Evolutionary conservation across 768 basidiomycete species (phyloP), one percentile per base, ranked within the genome.

Genomic region (Boletus sp.): DNA sequence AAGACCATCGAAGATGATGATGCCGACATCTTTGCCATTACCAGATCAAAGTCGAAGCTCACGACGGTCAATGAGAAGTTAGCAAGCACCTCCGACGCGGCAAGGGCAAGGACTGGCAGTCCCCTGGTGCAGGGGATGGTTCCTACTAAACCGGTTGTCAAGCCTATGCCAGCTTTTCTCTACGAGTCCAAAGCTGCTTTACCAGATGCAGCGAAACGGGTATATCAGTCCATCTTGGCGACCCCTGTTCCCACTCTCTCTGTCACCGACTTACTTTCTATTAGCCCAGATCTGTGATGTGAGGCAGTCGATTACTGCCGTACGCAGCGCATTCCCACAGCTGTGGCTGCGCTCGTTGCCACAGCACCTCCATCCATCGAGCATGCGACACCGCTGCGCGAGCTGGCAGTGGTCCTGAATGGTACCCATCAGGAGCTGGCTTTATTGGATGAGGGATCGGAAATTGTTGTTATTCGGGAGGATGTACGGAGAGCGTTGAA

Each of bases 401-500:
- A 60, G 8, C 41, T 60, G 0, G 3, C 1, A 4, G 56, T 60
- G 12, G 18, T 5, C 0, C 52, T 60, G 1, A 52, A 60, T 33
- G 41, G 59, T 0, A 35, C 10, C 2, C n/a, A 30, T 4, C 10
- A 35, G 0, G 29, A 57, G 15, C 7, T 20, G 12, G 47, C 17
- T 0, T 4, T 60, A 10, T 33, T 60, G 0, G 47, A 60, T 9
- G 41, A 57, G 24, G 51, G 67, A 17, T 69, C 62, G 7, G 64
- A 70, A 42, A 69, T 70, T 12, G 65, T 71, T 28, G 52, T 71
- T 2, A 54, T 71, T 2, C n/a, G n/a, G n/a, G n/a, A n/a, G n/a
- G n/a, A n/a, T n/a, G n/a, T n/a, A n/a, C n/a, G n/a, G n/a, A n/a
- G 2, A 15, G 50, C 39, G 57, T 57, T 55, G 17, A 56, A 45